A percentile compares a stretch with the other conserved stretches of the same genome.
These are phyloP conservation scores for Graphilbum fragrans DNA, from an alignment of 2,329 filamentous ascomycete species.

Conservation along the genomic window DNA sequence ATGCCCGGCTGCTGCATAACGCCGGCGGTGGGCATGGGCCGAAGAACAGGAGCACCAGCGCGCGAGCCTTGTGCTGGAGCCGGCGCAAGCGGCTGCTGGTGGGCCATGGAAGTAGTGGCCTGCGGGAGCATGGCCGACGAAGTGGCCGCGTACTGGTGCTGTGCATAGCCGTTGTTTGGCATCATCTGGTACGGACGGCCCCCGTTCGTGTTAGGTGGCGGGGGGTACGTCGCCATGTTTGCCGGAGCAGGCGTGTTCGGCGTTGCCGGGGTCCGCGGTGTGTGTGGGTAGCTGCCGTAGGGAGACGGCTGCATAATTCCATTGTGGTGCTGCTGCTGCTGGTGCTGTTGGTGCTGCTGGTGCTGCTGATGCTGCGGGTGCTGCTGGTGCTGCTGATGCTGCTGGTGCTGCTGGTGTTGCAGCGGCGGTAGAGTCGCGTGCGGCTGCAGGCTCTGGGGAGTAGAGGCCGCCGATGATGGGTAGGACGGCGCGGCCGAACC, in stretches of 20 bases:
- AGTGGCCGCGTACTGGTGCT: conserved; percentile 43
- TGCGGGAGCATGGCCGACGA: conserved; percentile 52
- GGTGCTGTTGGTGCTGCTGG: conserved; percentile 17
- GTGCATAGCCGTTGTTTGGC: conserved; percentile 36
- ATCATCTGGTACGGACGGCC: conserved; percentile 42
- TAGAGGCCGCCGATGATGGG: conserved; percentile 14
- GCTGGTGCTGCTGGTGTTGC: conserved; percentile 29
- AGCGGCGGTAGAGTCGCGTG: conserved; percentile 18
- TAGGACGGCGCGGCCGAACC: conserved; percentile 17
- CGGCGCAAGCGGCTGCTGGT: conserved; percentile 66
- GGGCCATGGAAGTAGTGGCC: conserved; percentile 52
- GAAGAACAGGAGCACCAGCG: conserved; percentile 45
- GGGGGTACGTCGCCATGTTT: conserved; percentile 40
- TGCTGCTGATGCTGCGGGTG: conserved; percentile 11
- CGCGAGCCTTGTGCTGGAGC: conserved; percentile 47
- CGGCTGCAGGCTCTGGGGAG: conserved; percentile 14
- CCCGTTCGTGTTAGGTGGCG: conserved; percentile 29
- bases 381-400: conserved; percentile 22
- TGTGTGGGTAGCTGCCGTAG: conserved; percentile 49
- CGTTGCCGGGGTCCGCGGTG: conserved; percentile 49
- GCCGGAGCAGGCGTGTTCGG: conserved; percentile 47
- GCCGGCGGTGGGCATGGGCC: conserved; percentile 59
- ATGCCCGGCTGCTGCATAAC: conserved; percentile 47
- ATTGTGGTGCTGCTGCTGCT: conserved; percentile 19
- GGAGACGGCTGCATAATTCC: conserved; percentile 33